These are phyloP conservation scores for Dactylella cylindrospora DNA, from an alignment of 2,329 filamentous ascomycete species.

Conservation along the genomic window DNA sequence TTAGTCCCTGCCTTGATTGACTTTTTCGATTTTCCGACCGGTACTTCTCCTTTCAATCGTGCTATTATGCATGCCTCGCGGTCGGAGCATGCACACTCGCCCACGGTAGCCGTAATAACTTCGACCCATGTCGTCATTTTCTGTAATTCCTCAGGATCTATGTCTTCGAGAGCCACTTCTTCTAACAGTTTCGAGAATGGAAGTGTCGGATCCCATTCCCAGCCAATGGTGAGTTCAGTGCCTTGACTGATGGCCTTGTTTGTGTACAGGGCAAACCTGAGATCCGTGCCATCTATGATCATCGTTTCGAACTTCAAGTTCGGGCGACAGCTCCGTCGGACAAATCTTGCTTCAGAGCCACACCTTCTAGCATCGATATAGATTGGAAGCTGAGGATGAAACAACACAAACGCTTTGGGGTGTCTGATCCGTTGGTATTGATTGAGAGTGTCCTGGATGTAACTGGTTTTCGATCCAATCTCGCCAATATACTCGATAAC, in stretches of 20 bases:
- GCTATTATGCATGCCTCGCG: constrained; percentile 45
- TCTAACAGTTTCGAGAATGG: constrained; percentile 40
- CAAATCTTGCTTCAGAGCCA: constrained; percentile 81
- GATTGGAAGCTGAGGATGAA: constrained; percentile 82
- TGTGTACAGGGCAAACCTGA: constrained; percentile 89
- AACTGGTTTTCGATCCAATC: constrained; percentile 56
- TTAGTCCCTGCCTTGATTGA: constrained; percentile 62
- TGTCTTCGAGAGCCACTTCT: constrained; percentile 54
- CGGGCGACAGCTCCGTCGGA: constrained; percentile 86
- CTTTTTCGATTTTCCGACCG: constrained; percentile 45
- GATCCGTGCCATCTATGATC: constrained; percentile 73
- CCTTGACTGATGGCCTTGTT: constrained; percentile 67
- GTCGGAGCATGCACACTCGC: constrained; percentile 47
- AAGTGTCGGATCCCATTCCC: constrained; percentile 56
- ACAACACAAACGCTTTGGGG: constrained; percentile 73
- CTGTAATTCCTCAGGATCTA: constrained; percentile 51
- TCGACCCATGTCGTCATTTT: constrained; percentile 51
- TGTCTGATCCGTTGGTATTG: constrained; percentile 57
- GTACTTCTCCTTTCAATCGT: constrained; percentile 42
- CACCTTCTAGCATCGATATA: constrained; percentile 90
- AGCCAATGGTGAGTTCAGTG: constrained; percentile 69
- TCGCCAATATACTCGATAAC: constrained; percentile 61
- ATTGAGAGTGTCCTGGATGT: constrained; percentile 56
- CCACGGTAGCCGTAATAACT: constrained; percentile 45
- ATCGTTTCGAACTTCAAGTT: constrained; percentile 88